phyloP scores from a whole-genome alignment of 345 rosid genomes.

The Gossypium sturtianum region DNA sequence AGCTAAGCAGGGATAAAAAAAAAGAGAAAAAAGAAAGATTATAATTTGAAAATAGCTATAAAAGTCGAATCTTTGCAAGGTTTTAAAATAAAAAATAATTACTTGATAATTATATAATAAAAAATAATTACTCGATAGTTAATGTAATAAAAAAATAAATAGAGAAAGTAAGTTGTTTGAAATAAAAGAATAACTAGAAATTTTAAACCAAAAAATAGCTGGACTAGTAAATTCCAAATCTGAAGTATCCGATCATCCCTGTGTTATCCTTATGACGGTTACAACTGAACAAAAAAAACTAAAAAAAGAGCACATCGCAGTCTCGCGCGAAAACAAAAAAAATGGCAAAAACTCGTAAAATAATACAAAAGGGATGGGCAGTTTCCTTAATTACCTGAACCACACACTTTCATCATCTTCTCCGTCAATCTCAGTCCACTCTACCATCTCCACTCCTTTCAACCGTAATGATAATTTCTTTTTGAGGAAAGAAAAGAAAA shows the following conservation, averaged over 20 bases:
- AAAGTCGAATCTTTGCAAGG: too few species aligned
- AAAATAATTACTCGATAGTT: too few species aligned
- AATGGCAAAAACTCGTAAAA: conserved; percentile 42
- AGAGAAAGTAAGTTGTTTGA: too few species aligned
- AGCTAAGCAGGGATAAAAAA: too few species aligned
- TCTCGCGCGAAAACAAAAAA: background rate
- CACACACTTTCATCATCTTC: conserved; percentile 30
- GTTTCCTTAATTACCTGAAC: conserved; percentile 16
- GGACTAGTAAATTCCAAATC: background rate
- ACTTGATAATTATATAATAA: too few species aligned
- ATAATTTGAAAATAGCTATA: too few species aligned
- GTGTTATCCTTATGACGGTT: too few species aligned
- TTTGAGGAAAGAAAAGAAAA: background rate
- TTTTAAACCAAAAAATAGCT: too few species aligned
- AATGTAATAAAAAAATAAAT: too few species aligned
- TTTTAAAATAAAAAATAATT: too few species aligned
- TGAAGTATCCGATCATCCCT: background rate
- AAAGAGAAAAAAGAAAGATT: too few species aligned
- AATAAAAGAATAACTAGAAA: too few species aligned
- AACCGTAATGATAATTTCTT: background rate
- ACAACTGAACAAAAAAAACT: background rate
- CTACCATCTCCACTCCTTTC: conserved; percentile 1
- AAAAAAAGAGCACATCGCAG: background rate
- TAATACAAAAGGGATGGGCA: conserved; percentile 17
- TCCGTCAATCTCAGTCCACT: conserved; percentile 20